Evolutionary conservation across 202 grass and related monocot species (phyloP), one percentile per base, ranked within the genome.

Genomic region (Tripidium arundinaceum): DNA sequence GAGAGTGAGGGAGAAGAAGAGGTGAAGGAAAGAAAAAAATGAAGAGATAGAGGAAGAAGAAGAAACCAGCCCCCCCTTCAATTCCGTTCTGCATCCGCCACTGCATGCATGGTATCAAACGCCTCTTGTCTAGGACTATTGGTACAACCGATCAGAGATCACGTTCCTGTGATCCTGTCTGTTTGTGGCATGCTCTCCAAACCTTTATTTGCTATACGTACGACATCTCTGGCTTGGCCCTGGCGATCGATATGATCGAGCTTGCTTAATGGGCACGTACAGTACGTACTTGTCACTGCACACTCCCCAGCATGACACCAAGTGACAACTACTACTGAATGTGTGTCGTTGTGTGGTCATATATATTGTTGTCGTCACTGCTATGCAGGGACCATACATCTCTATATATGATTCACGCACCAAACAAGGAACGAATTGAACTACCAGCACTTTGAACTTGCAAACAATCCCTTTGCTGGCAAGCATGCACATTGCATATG

Each of bases 181-280:
- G 26, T 49, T 72, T 72, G 69, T 72, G 69, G 69, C 69, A 72
- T 69, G 66, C 39, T 41, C 26, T 43, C 24, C 67, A 19, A 24
- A 40, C 24, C 67, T 70, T 70, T 70, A 45, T 24, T 26, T 58
- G 21, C 55, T n/a, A n/a, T 59, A 26, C 22, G 21, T 58, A 58
- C 3, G 54, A 58, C 21, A 58, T 22, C n/a, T 24, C 21, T 47
- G 18, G 68, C 68, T 46, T 46, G 40, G 68, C 67, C 67, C 39
- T 27, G 67, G 13, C 13, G 24, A 41, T 45, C 24, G 41, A n/a
- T 52, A n/a, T 52, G 47, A 70, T 54, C 47, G 47, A 18, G 14
- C 16, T 50, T 50, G 21, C 39, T 70, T 45, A 68, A 13, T 24
- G 16, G 66, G 22, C 66, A 27, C 39, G 39, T 25, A 50, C 12